Evolutionary conservation across 2,329 filamentous ascomycete species (phyloP), one percentile per base, ranked within the genome.

Genomic region (Exophiala spinifera): DNA sequence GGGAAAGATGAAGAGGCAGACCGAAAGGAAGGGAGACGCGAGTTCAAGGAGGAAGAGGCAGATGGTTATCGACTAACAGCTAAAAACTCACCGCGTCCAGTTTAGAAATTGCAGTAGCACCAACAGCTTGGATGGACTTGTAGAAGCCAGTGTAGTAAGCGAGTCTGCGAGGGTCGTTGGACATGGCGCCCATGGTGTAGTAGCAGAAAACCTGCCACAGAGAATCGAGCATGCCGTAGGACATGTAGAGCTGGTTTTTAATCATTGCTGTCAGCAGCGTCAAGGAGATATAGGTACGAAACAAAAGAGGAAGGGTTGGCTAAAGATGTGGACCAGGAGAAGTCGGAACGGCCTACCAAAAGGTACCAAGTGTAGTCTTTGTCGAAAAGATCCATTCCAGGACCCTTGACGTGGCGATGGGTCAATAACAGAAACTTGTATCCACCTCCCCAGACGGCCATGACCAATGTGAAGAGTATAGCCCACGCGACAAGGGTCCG

Each of bases 61-160:
- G n/a, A n/a, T n/a, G n/a, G n/a, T n/a, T n/a, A n/a, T n/a, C n/a
- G n/a, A n/a, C n/a, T n/a, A n/a, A n/a, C n/a, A n/a, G n/a, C n/a
- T n/a, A n/a, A n/a, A n/a, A n/a, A 10, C 28, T 64, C 70, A 74
- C 71, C 65, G 69, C 74, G 46, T 65, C 63, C 39, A 64, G 49
- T 13, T 61, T 61, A 33, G 70, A 76, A 57, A 72, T 74, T 46
- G 70, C 81, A 55, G 88, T 89, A 2, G 86, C 84, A 63, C 89
- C 90, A 20, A 88, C 89, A n/a, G 88, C 92, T 72, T 95, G 90
- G 60, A 95, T 88, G 47, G 86, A 86, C 76, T 94, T 94, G 81
- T 94, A 94, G 77, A 88, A 91, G 59, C 89, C 91, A 39, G 90
- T 88, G 66, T 92, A 87, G 77, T 96, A 96, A 74, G 92, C 91